Evolutionary conservation across 495 filamentous ascomycete genomes (phyloP).

Genomic region (Penicillium angulare): DNA sequence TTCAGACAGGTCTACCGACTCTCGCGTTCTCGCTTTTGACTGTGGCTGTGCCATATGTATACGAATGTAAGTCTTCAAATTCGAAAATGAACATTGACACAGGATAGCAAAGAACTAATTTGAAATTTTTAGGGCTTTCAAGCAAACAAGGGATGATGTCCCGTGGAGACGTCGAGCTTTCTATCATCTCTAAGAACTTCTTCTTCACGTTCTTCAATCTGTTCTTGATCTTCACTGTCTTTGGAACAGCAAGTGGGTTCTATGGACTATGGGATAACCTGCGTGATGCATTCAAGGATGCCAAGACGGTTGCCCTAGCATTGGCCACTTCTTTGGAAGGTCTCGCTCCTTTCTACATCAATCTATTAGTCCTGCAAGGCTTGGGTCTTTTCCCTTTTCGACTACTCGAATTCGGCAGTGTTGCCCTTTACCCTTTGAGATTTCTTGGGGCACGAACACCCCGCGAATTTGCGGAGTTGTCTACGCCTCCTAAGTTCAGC

Average conservation of each 20-base stretch:
- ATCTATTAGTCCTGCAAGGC: slow-evolving; percentile 91
- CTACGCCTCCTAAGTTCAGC: slow-evolving; percentile 82
- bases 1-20: slow-evolving; percentile 87
- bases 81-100: neutral
- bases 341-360: slow-evolving; percentile 83
- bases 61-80: slow-evolving; percentile 76
- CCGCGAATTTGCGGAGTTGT: slow-evolving; percentile 82
- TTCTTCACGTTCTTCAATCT: slow-evolving; percentile 99
- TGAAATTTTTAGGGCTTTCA: slow-evolving; percentile 58
- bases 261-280: slow-evolving; percentile 68
- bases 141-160: slow-evolving; percentile 92
- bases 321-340: slow-evolving; percentile 73
- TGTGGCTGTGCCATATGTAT: slow-evolving; percentile 86
- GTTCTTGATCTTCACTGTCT: slow-evolving; percentile 90
- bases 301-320: slow-evolving; percentile 70
- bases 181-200: slow-evolving; percentile 96
- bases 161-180: slow-evolving; percentile 90
- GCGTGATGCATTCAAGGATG: slow-evolving; percentile 70
- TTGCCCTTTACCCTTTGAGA: slow-evolving; percentile 79
- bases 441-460: slow-evolving; percentile 82
- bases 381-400: slow-evolving; percentile 91
- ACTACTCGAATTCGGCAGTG: slow-evolving; percentile 84
- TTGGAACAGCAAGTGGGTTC: slow-evolving; percentile 74
- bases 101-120: neutral
- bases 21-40: slow-evolving; percentile 80